Percentiles rank a stretch among this genome's conserved stretches.
Evolutionary conservation across 176 grass and related monocot species (phyloP).

Genomic region (Rhipidocladum racemiflorum): DNA sequence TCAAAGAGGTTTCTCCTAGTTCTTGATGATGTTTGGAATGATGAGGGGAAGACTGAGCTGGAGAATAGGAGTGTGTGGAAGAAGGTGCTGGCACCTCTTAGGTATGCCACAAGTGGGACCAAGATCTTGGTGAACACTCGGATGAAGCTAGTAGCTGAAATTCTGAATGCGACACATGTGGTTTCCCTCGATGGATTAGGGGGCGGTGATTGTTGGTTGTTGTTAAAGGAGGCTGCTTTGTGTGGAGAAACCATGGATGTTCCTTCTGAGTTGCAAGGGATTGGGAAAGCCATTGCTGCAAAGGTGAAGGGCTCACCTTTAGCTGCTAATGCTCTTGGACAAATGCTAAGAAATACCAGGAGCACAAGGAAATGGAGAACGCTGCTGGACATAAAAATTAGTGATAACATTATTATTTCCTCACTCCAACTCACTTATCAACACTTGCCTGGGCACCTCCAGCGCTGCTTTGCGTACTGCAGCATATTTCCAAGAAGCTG

Average conservation of each 20-base stretch:
- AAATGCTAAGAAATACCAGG: constrained; percentile 37
- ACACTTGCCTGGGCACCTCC: constrained; percentile 46
- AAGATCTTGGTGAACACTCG: constrained; percentile 58
- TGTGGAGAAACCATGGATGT: not conserved
- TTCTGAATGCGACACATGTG: constrained; percentile 3
- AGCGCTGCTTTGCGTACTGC: constrained; percentile 62
- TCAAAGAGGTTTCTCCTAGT: constrained; percentile 49
- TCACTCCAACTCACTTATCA: constrained; percentile 49
- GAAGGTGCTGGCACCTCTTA: constrained; percentile 34
- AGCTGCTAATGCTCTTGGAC: constrained; percentile 41
- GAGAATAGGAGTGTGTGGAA: constrained; percentile 38
- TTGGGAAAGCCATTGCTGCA: constrained; percentile 24
- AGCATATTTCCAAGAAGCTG: constrained; percentile 55
- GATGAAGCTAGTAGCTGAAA: constrained; percentile 26
- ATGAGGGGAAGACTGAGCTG: constrained; percentile 24
- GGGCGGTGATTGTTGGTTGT: constrained; percentile 19
- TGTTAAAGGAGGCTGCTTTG: constrained; percentile 42
- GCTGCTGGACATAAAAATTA: constrained; percentile 33
- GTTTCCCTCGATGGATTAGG: constrained; percentile 32
- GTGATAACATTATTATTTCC: constrained; percentile 33
- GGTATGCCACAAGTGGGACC: constrained; percentile 18
- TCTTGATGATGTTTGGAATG: constrained; percentile 57
- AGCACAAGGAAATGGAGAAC: constrained; percentile 36
- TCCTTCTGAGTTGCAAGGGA: constrained; percentile 26
- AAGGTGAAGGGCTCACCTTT: constrained; percentile 49